Evolutionary conservation across 2,329 filamentous ascomycete genomes (phyloP), one percentile per base, ranked within the genome.

Genomic region (Basipetospora chlamydospora): DNA sequence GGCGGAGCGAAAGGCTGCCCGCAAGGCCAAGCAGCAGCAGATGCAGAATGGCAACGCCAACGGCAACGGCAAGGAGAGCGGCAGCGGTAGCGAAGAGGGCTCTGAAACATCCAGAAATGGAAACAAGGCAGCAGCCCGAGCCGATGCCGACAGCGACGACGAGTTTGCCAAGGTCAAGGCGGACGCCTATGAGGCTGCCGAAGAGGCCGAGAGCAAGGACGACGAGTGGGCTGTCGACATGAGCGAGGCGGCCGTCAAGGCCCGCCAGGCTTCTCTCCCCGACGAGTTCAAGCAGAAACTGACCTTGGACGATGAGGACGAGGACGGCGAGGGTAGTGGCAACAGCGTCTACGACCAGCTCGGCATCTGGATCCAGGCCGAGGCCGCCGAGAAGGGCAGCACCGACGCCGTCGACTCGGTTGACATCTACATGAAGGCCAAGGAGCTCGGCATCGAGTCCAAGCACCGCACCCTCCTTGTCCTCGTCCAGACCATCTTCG

Each of bases 201-300:
- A 58, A 39, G 68, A 74, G 38, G 59, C 63, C 37, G 74, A 80
- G 50, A 70, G 74, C 51, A 83, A 87, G 59, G 84, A 95, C 46
- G 78, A 93, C 43, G 75, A 93, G 47, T 98, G 90, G 90, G 83
- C 87, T 43, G 84, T 96, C 41, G 90, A 98, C 57, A 90, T 92
- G 66, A 95, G 87, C 45, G 85, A 87, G 57, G 86, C 86, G 57
- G 90, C 90, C 46, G 81, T 96, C 66, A 87, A 81, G 64, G 88
- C 88, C 50, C 90, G 90, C 59, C 84, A 87, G 56, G 82, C 88
- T 59, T 79, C 86, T 46, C 80, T 98, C 35, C 85, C 90, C n/a
- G 79, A 78, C 47, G 90, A 96, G 54, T 80, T 98, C 55, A 94
- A 95, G 73, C 79, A 83, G 55, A 82, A 85, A 54, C 77, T 96